Base-by-base conservation (phyloP, 257 asterid species). In the Gentiana macrophylla region DNA sequence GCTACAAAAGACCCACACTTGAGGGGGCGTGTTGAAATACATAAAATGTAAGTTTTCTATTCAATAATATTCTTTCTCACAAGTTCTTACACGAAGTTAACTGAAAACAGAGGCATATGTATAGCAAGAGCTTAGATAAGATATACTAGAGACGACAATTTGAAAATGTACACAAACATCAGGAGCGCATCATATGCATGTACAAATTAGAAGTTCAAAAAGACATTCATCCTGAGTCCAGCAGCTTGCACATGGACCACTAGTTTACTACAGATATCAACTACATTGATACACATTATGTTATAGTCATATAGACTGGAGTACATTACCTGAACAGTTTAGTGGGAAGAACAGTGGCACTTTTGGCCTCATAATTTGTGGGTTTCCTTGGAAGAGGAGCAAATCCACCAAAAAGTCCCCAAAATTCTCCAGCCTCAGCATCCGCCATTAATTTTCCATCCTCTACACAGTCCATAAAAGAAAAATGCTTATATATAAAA, bases 361-460 rank as follows among this genome's bases (percentile, higher is more conserved):
- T 55, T 35, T 67, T 66, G 41, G 68, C 9, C 64, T 24, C 68
- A 51, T 59, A 59, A 33, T 60, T 53, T 33, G 73, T 53, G 33
- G 75, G 49, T 66, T 83, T 84, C 75, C 73, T 80, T 2, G 95
- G 94, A 63, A 88, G 86, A 59, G 97, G 97, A 72, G 97, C 97
- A 76, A 82, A 88, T 49, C 97, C 97, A 51, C 97, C 97, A 62
- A 88, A 88, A 45, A 85, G 67, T 71, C 78, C 79, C 97, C 97
- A 88, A 72, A 88, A 88, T 61, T 88, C 97, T 50, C 97, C 97
- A 45, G 79, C 75, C 32, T 80, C 95, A 13, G 95, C 80, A 69
- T 88, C 94, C 60, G 94, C 83, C 74, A 88, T 86, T 55, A 88
- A 73, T 60, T 73, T 85, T 50, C 97, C 97, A 64, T 88, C 97